A percentile compares a stretch with the other conserved stretches of the same genome.
Evolutionary conservation across 2,329 filamentous ascomycete genomes (phyloP).

Genomic region (Bretziella fagacearum): DNA sequence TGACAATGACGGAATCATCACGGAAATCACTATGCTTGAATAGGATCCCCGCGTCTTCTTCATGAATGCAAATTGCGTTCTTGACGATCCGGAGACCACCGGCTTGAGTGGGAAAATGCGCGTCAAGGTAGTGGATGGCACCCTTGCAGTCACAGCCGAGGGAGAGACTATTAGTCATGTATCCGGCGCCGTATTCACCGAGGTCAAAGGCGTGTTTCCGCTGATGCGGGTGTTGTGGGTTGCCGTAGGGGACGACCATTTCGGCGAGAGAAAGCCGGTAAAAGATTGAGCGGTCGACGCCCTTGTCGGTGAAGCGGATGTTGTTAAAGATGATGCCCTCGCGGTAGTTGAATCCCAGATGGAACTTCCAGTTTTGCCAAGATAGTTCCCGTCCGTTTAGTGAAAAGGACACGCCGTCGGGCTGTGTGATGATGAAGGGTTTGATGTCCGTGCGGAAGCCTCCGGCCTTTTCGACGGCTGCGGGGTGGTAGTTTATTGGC

Average conservation of each 20-base stretch:
- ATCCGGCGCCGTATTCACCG: constrained; percentile 65
- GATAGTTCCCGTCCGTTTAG: constrained; percentile 56
- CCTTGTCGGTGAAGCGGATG: constrained; percentile 77
- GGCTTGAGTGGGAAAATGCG: constrained; percentile 61
- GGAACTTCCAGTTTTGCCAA: constrained; percentile 90
- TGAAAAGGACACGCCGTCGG: constrained; percentile 74
- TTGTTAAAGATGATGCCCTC: constrained; percentile 84
- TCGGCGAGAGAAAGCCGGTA: constrained; percentile 79
- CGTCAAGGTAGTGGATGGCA: constrained; percentile 80
- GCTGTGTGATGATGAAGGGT: constrained; percentile 74
- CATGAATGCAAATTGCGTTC: constrained; percentile 89
- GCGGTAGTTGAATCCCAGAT: constrained; percentile 87
- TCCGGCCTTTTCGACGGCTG: constrained; percentile 52
- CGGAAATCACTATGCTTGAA: constrained; percentile 94
- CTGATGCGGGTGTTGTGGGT: constrained; percentile 64
- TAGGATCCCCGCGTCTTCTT: constrained; percentile 78
- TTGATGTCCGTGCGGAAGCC: constrained; percentile 69
- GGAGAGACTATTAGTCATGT: constrained; percentile 64
- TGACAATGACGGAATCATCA: constrained; percentile 73
- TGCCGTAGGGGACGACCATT: constrained; percentile 86
- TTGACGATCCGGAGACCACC: constrained; percentile 69
- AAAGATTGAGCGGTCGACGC: constrained; percentile 60
- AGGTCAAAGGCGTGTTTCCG: constrained; percentile 69
- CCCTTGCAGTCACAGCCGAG: constrained; percentile 79
- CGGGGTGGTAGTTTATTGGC: constrained; percentile 65